Conservation (phyloP, 2,329 filamentous ascomycete species). For the Aspergillus sclerotialis region DNA sequence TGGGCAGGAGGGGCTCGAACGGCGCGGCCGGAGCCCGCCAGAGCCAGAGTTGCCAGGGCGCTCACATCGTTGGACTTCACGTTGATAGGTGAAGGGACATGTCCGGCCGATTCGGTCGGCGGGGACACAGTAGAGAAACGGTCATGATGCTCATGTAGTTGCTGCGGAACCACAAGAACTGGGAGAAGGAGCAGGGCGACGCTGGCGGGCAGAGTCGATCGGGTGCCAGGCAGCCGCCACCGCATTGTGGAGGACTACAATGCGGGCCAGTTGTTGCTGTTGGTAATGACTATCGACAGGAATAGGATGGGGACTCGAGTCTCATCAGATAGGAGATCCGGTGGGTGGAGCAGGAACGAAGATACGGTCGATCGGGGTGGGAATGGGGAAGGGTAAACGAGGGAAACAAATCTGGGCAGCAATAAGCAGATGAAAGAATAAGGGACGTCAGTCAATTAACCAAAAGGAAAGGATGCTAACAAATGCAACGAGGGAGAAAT, state of each 20-base stretch:
- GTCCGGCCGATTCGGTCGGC: conserved; percentile 17
- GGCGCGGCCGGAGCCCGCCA: conserved; percentile 65
- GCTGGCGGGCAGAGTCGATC: conserved; percentile 47
- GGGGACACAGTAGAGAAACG: conserved; percentile 21
- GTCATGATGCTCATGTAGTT: conserved; percentile 40
- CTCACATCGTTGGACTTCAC: conserved; percentile 62
- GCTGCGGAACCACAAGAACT: conserved; percentile 59
- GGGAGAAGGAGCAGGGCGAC: conserved; percentile 54
- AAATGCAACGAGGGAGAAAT: background rate
- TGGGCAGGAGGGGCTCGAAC: conserved; percentile 89
- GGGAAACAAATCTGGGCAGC: background rate
- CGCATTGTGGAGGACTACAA: conserved; percentile 48
- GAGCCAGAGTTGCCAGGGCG: conserved; percentile 97
- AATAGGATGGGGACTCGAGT: background rate
- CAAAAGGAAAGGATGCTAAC: background rate
- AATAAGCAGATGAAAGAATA: background rate
- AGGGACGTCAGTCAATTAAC: too few species aligned
- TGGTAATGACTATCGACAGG: background rate
- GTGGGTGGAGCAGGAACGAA: background rate
- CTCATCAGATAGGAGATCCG: background rate
- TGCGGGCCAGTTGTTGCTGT: too few species aligned
- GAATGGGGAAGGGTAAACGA: background rate
- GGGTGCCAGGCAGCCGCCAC: conserved; percentile 58
- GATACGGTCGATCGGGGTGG: background rate
- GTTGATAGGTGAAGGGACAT: conserved; percentile 18